Conservation (phyloP, 2,329 filamentous ascomycete genomes). For the Magnaporthiopsis rhizophila region DNA sequence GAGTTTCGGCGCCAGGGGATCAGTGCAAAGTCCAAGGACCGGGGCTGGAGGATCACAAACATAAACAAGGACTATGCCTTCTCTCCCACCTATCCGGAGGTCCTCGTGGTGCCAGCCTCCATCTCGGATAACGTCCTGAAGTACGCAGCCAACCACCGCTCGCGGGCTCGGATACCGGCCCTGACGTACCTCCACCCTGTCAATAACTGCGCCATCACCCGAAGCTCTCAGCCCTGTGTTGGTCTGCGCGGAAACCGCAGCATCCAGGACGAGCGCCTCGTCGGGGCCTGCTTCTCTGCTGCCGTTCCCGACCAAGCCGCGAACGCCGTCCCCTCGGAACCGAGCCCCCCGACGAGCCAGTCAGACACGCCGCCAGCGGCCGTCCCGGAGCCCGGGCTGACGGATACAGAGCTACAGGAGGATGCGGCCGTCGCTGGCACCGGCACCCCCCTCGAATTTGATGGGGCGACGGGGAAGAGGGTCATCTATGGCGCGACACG, state of each 20-base stretch:
- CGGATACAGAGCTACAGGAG: conserved; percentile 58
- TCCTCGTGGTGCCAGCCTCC: conserved; percentile 75
- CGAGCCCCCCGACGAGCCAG: conserved; percentile 41
- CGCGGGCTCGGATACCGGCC: conserved; percentile 77
- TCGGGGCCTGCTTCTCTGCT: conserved; percentile 74
- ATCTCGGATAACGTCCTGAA: conserved; percentile 98
- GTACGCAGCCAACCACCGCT: conserved; percentile 84
- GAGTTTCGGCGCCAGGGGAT: conserved; percentile 88
- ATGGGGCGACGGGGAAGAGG: conserved; percentile 53
- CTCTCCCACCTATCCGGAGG: conserved; percentile 82
- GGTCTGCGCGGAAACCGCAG: conserved; percentile 83
- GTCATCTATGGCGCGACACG: conserved; percentile 75
- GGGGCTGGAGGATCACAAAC: conserved; percentile 80
- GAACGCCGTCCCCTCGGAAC: conserved; percentile 77
- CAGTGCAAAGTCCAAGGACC: conserved; percentile 66
- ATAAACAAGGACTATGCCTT: conserved; percentile 89
- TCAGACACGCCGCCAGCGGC: conserved; percentile 33
- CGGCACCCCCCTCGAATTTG: conserved; percentile 36
- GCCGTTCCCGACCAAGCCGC: conserved; percentile 86
- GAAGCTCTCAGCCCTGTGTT: conserved; percentile 85
- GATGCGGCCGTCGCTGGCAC: conserved; percentile 52
- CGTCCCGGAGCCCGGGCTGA: conserved; percentile 39
- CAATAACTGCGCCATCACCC: conserved; percentile 94
- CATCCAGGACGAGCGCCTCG: conserved; percentile 89
- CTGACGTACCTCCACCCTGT: conserved; percentile 92